Percentiles rank a stretch among this genome's conserved stretches.
Conservation (phyloP, 1,139 yeast species). For the Lodderomyces elongisporus region DNA sequence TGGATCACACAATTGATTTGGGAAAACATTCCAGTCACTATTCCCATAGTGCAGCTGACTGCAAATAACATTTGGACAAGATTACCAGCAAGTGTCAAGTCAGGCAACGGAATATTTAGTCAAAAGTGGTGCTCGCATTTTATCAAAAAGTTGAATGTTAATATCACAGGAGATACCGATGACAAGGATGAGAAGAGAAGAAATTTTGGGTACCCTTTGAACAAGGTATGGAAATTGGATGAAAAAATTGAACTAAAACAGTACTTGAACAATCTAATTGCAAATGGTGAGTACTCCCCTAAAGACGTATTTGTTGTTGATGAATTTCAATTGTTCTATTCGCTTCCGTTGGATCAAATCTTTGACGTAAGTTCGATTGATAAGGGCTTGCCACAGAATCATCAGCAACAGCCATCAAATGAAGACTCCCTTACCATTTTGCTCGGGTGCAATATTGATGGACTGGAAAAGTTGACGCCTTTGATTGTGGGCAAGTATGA, state of each 20-base stretch:
- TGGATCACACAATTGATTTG: conserved; percentile 68
- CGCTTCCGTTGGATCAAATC: conserved; percentile 58
- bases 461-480: conserved; percentile 58
- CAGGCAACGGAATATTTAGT: conserved; percentile 60
- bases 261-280: conserved; percentile 29
- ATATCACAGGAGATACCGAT: conserved; percentile 34
- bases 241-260: conserved; percentile 45
- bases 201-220: conserved; percentile 36
- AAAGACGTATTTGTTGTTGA: conserved; percentile 56
- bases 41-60: conserved; percentile 60
- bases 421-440: conserved; percentile 56
- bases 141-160: conserved; percentile 49
- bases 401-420: conserved; percentile 34
- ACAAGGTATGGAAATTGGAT: conserved; percentile 59
- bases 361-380: conserved; percentile 45
- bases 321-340: conserved; percentile 57
- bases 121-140: conserved; percentile 65
- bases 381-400: conserved; percentile 36
- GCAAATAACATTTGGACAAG: conserved; percentile 63
- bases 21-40: conserved; percentile 62
- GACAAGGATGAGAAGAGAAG: conserved; percentile 36
- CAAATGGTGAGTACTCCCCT: conserved; percentile 37
- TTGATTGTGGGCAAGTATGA: conserved; percentile 59
- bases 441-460: conserved; percentile 61
- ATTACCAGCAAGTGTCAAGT: conserved; percentile 49